A percentile compares a stretch with the other conserved stretches of the same genome.
These are phyloP conservation scores for Geosmithia putterillii DNA, from an alignment of 2,329 filamentous ascomycete genomes.

Conservation along the genomic window DNA sequence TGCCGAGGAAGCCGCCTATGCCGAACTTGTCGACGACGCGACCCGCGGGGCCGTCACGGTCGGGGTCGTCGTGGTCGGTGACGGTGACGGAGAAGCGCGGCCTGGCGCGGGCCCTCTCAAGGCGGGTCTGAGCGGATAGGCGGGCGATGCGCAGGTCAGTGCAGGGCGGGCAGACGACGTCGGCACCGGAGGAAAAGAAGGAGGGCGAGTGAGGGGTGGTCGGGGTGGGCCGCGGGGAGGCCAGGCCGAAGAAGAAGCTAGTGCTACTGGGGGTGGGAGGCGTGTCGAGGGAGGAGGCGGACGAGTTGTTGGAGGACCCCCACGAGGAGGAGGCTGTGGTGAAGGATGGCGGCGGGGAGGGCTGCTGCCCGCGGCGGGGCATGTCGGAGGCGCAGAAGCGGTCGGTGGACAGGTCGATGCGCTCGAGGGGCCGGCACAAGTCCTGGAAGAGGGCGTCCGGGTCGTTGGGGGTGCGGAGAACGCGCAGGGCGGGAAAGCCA, in stretches of 20 bases:
- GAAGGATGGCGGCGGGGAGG: slow-evolving; percentile 2
- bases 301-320: slow-evolving; percentile 19
- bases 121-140: slow-evolving; percentile 50
- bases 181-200: background rate
- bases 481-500: slow-evolving; percentile 50
- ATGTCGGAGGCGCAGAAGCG: slow-evolving; percentile 20
- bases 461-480: slow-evolving; percentile 54
- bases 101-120: slow-evolving; percentile 41
- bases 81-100: slow-evolving; percentile 50
- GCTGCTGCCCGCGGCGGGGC: slow-evolving; percentile 7
- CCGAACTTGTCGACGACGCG: slow-evolving; percentile 36
- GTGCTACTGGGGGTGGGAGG: background rate
- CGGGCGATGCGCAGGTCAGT: slow-evolving; percentile 40
- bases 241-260: background rate
- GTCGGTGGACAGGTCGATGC: slow-evolving; percentile 37
- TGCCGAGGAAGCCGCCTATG: slow-evolving; percentile 51
- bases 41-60: no score
- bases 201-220: background rate
- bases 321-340: slow-evolving; percentile 11
- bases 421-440: slow-evolving; percentile 51
- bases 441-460: slow-evolving; percentile 56
- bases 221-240: background rate
- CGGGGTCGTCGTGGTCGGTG: slow-evolving; percentile 27
- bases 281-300: no score
- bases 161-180: slow-evolving; percentile 12